Percentiles rank a stretch among this genome's conserved stretches.
phyloP scores from a whole-genome alignment of 345 rosid genomes.

The Corymbia maculata region DNA sequence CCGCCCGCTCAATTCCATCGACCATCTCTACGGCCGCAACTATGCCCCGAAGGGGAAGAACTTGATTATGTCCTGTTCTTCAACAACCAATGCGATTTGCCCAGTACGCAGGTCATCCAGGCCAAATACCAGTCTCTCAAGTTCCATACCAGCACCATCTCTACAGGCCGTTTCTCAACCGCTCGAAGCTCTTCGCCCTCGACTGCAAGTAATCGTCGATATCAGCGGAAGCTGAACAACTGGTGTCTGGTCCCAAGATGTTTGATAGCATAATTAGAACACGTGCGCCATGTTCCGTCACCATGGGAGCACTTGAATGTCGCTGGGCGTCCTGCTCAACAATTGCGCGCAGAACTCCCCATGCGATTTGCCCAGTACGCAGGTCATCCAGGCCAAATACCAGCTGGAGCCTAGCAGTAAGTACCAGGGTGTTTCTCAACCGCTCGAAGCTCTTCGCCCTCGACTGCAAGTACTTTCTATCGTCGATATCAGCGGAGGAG shows the following conservation, averaged over 20 bases:
- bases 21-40: constrained; percentile 17
- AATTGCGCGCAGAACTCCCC: too few relatives aligned
- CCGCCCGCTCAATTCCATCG: constrained; percentile 25
- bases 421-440: constrained; percentile 19
- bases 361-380: constrained; percentile 21
- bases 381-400: constrained; percentile 17
- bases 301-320: too few relatives aligned
- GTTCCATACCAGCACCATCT: too few relatives aligned
- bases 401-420: too few relatives aligned
- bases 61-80: constrained; percentile 31
- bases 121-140: constrained; percentile 15
- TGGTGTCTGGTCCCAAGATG: too few relatives aligned
- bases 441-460: neutral
- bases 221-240: constrained; percentile 1
- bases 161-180: constrained; percentile 20
- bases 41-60: constrained; percentile 36
- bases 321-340: too few relatives aligned
- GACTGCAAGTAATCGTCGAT: constrained; percentile 40
- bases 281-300: too few relatives aligned
- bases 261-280: too few relatives aligned
- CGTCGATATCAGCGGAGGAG: constrained; percentile 26
- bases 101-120: constrained; percentile 7
- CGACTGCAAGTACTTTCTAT: constrained; percentile 28
- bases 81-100: constrained; percentile 18
- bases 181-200: neutral